These are phyloP conservation scores for Arthrocladium fulminans DNA, from an alignment of 2,329 filamentous ascomycete species.

Conservation along the genomic window DNA sequence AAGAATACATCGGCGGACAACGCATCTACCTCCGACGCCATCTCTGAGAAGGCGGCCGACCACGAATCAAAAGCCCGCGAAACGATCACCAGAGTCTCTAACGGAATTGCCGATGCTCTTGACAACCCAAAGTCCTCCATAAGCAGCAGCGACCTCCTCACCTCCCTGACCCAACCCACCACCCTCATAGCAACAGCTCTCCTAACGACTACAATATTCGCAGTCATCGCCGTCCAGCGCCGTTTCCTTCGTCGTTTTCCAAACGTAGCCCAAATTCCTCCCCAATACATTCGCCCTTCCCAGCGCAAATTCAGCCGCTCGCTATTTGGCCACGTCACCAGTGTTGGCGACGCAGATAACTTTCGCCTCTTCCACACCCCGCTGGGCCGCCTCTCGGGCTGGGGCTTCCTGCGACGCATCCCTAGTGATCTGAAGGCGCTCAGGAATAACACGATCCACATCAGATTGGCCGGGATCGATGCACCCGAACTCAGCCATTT, in stretches of 20 bases:
- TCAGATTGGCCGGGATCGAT: constrained; percentile 85
- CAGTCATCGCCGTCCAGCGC: constrained; percentile 22
- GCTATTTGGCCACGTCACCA: constrained; percentile 78
- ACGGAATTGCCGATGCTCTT: constrained; percentile 8
- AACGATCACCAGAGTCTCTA: neutral
- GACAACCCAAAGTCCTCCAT: neutral
- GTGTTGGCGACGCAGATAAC: constrained; percentile 92
- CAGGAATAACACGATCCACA: constrained; percentile 71
- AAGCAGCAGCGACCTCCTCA: constrained; percentile 2
- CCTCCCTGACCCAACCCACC: constrained; percentile 22
- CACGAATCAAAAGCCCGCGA: constrained; percentile 2
- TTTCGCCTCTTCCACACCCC: constrained; percentile 93
- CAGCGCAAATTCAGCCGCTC: constrained; percentile 50
- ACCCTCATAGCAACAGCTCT: constrained; percentile 24
- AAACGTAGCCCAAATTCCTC: constrained; percentile 63
- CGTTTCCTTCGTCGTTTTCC: constrained; percentile 75
- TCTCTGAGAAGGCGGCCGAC: constrained; percentile 1
- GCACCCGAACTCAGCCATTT: constrained; percentile 92
- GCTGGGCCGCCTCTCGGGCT: constrained; percentile 75
- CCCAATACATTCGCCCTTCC: constrained; percentile 50
- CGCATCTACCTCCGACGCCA: constrained; percentile 6
- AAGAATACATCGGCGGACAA: constrained; percentile 1
- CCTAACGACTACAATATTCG: constrained; percentile 21
- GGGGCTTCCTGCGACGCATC: constrained; percentile 78
- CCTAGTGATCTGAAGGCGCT: constrained; percentile 60